These are phyloP conservation scores for Desmodesmus armatus DNA, from an alignment of 139 green algal genomes.

Conservation along the genomic window DNA sequence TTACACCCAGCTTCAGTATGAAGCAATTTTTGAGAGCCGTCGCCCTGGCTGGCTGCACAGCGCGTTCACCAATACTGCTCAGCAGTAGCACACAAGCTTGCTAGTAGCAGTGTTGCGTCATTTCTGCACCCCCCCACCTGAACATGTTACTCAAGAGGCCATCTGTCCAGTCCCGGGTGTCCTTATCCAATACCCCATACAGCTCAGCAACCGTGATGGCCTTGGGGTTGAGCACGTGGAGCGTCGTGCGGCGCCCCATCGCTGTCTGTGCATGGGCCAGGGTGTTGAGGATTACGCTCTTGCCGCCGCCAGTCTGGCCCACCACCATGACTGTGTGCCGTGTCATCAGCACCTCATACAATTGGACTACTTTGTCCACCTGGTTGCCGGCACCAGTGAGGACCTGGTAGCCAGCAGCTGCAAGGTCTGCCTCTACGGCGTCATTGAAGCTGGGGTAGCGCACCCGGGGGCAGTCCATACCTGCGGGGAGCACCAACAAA, in stretches of 20 bases:
- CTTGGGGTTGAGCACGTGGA: slow-evolving; percentile 92
- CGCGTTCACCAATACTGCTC: not conserved
- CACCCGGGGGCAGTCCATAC: slow-evolving; percentile 81
- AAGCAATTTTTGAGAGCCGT: not conserved
- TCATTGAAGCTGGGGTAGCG: slow-evolving; percentile 89
- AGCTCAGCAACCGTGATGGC: slow-evolving; percentile 88
- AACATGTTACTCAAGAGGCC: slow-evolving; percentile 87
- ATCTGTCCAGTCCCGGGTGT: slow-evolving; percentile 88
- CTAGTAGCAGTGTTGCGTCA: too few species aligned
- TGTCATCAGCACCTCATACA: slow-evolving; percentile 85
- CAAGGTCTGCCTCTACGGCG: slow-evolving; percentile 84
- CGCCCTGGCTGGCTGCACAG: not conserved
- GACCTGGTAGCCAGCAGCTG: slow-evolving; percentile 73
- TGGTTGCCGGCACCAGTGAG: slow-evolving; percentile 51
- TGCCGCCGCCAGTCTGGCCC: slow-evolving; percentile 89
- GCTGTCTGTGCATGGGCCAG: slow-evolving; percentile 64
- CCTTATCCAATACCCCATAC: slow-evolving; percentile 90
- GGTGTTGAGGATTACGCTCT: slow-evolving; percentile 89
- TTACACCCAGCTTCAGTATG: not conserved
- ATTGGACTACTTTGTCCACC: slow-evolving; percentile 92
- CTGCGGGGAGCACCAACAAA: too few species aligned
- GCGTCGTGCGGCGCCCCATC: slow-evolving; percentile 44
- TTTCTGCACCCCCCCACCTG: too few species aligned
- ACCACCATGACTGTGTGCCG: slow-evolving; percentile 92
- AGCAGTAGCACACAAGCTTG: not conserved